Evolutionary conservation across 768 basidiomycete genomes (phyloP).

Genomic region (Boletus rubroflammeus): DNA sequence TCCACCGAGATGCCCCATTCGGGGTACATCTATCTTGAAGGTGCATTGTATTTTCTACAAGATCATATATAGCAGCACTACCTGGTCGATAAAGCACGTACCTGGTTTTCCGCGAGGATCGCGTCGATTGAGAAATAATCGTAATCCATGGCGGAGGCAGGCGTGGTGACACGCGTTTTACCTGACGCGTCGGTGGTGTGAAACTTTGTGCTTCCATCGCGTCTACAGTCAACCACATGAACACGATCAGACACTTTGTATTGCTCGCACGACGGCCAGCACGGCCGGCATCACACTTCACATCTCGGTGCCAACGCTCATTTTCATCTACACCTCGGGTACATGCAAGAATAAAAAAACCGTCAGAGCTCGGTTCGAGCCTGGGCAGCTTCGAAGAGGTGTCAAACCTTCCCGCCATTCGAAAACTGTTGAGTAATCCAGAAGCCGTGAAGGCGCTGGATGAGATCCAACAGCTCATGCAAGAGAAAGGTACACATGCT

Average conservation of each 20-base stretch:
- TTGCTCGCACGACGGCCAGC: conserved; percentile 13
- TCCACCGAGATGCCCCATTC: conserved; percentile 87
- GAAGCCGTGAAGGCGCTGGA: conserved; percentile 47
- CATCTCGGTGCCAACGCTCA: conserved; percentile 19
- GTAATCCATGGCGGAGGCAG: conserved; percentile 58
- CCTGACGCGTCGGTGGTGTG: conserved; percentile 23
- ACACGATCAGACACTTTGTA: conserved; percentile 15
- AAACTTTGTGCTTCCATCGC: not conserved
- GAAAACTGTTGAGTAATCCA: conserved; percentile 48
- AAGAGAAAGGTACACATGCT: conserved; percentile 43
- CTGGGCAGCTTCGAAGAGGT: conserved; percentile 40
- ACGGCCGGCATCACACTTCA: conserved; percentile 9
- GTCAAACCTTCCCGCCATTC: conserved; percentile 40
- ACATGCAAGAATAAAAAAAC: conserved; percentile 27
- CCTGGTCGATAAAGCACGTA: conserved; percentile 22
- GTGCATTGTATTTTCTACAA: conserved; percentile 88
- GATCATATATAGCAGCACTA: not conserved
- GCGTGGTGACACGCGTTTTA: not conserved
- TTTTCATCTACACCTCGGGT: conserved; percentile 29
- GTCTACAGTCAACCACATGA: conserved; percentile 17
- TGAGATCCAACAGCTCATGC: conserved; percentile 43
- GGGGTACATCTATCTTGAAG: conserved; percentile 80
- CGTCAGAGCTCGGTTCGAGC: conserved; percentile 34
- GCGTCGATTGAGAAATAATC: conserved; percentile 92
- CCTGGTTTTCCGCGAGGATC: conserved; percentile 91